Evolutionary conservation across 805 yeast species (phyloP), one percentile per base, ranked within the genome.

Genomic region (Candida qinlingensis): DNA sequence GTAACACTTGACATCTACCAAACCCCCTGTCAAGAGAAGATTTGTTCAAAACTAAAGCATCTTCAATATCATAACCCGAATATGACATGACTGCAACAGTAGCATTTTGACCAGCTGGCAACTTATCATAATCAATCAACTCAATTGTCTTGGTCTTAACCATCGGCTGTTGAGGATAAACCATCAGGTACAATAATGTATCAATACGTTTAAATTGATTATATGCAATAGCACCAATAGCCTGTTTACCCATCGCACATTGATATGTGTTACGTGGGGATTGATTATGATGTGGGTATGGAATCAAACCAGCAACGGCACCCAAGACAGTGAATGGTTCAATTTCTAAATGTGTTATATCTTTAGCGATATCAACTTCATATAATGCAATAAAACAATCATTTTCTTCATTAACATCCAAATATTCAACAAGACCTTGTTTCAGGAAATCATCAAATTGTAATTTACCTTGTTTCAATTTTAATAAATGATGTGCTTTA

Each of bases 131-230:
- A 53, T 92, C 87, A 54, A 94, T 92, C 53, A 94, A 74, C 70
- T 94, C 99, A 57, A 94, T 94, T 0, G 99, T 94, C 65, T 90
- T 88, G 4, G 98, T 90, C 71, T 94, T 94, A 29, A 94, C 99
- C 98, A 94, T 88, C 0, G 99, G 99, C 66, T 94, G 98, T 69
- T 94, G 98, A 5, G 99, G 99, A 64, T 94, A 94, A n/a, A 90
- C 96, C 96, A 94, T 87, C 55, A 94, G 74, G 63, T 94, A 94
- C 55, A 94, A 73, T 62, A 94, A 70, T 1, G 99, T 94, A 63
- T 94, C 99, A 56, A 94, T 92, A 67, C 99, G 83, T 64, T 89
- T 80, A 71, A 94, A 87, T 70, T 94, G 99, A 67, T 94, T 94
- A 66, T 94, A 94, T 9, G 96, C 97, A 69, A 94, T 94, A 3